phyloP scores from a whole-genome alignment of 2,329 filamentous ascomycete genomes.

The Colletotrichum viniferum region DNA sequence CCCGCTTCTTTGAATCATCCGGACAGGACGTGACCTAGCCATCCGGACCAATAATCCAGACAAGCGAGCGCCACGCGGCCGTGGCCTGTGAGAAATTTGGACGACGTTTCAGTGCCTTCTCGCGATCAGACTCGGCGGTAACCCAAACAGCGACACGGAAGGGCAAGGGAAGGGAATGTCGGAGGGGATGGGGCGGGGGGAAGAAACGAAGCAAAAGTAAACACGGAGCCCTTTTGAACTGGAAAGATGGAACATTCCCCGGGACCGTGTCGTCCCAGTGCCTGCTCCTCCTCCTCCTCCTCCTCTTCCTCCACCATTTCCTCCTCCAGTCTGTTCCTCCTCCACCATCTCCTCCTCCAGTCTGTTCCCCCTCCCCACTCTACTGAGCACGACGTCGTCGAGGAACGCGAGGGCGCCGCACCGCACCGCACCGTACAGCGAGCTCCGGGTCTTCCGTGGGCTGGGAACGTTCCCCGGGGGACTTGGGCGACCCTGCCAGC shows the following conservation, averaged over 20 bases:
- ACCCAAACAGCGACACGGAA: slow-evolving; percentile 2
- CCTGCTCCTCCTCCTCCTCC: neutral
- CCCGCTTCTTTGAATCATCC: neutral
- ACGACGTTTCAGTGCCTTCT: slow-evolving; percentile 13
- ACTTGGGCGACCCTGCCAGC: neutral
- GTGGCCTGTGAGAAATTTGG: neutral
- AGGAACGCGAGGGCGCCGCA: neutral
- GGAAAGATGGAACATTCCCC: neutral
- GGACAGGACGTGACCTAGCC: neutral
- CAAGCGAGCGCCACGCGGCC: slow-evolving; percentile 9
- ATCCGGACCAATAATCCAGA: neutral
- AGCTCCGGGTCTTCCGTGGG: neutral
- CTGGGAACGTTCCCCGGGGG: neutral
- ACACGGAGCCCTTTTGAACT: neutral
- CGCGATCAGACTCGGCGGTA: slow-evolving; percentile 2
- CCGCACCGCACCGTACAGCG: neutral
- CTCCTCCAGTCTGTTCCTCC: neutral
- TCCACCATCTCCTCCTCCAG: neutral
- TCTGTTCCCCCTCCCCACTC: neutral
- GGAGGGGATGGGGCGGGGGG: neutral
- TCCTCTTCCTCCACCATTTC: neutral
- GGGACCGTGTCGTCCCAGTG: neutral
- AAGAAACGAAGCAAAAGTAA: neutral
- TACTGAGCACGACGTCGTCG: neutral
- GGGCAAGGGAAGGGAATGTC: neutral